phyloP scores from a whole-genome alignment of 768 basidiomycete genomes.

The Pilatotrama ljubarskyi region DNA sequence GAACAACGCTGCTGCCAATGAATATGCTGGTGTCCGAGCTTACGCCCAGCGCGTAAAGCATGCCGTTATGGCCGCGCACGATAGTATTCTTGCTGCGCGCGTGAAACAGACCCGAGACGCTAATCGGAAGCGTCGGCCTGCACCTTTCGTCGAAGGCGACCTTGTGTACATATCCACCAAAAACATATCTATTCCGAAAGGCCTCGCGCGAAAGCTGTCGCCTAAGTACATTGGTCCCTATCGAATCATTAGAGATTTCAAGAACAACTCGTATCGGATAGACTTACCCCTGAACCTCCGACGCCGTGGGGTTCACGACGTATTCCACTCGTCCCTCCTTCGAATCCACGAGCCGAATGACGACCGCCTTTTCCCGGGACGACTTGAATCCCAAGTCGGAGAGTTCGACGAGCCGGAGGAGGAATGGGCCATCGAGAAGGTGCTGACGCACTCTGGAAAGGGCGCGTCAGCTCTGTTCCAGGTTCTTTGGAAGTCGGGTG shows the following conservation, averaged over 20 bases:
- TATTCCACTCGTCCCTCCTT: conserved; percentile 39
- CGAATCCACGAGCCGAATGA: conserved; percentile 33
- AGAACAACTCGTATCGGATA: conserved; percentile 31
- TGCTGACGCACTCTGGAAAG: conserved; percentile 29
- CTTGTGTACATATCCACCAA: conserved; percentile 40
- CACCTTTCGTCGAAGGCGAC: conserved; percentile 27
- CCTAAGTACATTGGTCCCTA: conserved; percentile 45
- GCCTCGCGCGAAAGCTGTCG: conserved; percentile 35
- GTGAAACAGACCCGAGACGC: conserved; percentile 34
- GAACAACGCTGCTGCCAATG: conserved; percentile 13
- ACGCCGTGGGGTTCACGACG: conserved; percentile 32
- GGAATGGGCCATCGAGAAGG: conserved; percentile 33
- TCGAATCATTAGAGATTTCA: conserved; percentile 23
- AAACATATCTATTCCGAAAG: conserved; percentile 38
- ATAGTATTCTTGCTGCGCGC: conserved; percentile 37
- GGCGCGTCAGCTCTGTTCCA: conserved; percentile 32
- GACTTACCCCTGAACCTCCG: conserved; percentile 32
- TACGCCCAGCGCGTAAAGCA: conserved; percentile 29
- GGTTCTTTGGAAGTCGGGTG: conserved; percentile 37
- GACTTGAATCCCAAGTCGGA: conserved; percentile 26
- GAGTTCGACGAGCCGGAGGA: conserved; percentile 24
- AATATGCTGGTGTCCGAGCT: conserved; percentile 27
- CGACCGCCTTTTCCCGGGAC: conserved; percentile 39
- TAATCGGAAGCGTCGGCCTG: conserved; percentile 26
- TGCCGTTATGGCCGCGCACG: conserved; percentile 36